Conservation (phyloP, 2,329 filamentous ascomycete species). For the Cladorrhinum sp. region DNA sequence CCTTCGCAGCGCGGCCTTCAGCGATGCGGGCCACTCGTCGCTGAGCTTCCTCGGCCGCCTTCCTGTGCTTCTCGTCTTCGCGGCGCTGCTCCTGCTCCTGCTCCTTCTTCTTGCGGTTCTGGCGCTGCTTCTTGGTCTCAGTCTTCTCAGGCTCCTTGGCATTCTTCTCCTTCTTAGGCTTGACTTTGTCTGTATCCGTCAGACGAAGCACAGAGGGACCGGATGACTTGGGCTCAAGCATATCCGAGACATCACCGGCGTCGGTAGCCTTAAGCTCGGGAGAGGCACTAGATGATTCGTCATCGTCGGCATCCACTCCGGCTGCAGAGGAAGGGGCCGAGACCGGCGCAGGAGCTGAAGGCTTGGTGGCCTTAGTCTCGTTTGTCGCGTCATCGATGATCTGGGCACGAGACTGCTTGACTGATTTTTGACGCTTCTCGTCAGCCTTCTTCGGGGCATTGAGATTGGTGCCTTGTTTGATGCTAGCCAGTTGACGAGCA, state of each 20-base stretch:
- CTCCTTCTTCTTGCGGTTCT: constrained; percentile 87
- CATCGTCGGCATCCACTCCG: constrained; percentile 76
- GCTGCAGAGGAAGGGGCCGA: constrained; percentile 67
- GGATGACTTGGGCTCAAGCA: constrained; percentile 68
- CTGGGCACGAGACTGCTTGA: constrained; percentile 66
- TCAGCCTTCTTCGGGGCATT: constrained; percentile 48
- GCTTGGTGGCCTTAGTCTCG: constrained; percentile 51
- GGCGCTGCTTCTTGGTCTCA: constrained; percentile 92
- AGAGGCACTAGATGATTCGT: constrained; percentile 68
- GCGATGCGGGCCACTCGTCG: constrained; percentile 76
- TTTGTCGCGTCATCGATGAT: constrained; percentile 45
- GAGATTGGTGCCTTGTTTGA: constrained; percentile 67
- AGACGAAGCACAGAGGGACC: constrained; percentile 76
- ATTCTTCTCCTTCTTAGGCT: constrained; percentile 55
- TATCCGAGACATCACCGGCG: constrained; percentile 76
- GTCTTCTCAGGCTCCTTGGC: constrained; percentile 61
- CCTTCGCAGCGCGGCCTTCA: constrained; percentile 79
- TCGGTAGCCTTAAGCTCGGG: constrained; percentile 58
- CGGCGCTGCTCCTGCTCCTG: constrained; percentile 71
- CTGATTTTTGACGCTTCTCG: constrained; percentile 65
- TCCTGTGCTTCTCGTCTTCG: constrained; percentile 75
- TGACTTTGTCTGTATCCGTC: constrained; percentile 59
- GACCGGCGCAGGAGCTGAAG: constrained; percentile 62
- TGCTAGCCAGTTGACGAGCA: constrained; percentile 67
- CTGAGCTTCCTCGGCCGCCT: constrained; percentile 75